phyloP scores from a whole-genome alignment of 2,329 filamentous ascomycete species.

The Dothistroma pini region DNA sequence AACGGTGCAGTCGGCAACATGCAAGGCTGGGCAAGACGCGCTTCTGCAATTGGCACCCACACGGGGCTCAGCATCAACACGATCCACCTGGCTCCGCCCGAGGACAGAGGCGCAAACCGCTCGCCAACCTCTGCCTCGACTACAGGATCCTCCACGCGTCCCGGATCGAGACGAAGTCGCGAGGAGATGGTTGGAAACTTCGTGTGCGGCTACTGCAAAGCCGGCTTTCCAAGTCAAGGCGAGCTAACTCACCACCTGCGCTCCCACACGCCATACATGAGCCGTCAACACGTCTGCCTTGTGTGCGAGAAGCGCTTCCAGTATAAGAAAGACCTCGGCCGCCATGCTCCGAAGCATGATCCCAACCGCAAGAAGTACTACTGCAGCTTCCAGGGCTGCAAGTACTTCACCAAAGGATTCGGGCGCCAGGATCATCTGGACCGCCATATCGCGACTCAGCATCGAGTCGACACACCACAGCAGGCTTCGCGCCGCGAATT shows the following conservation, averaged over 20 bases:
- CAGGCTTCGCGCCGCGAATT: slow-evolving; percentile 3
- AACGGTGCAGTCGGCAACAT: slow-evolving; percentile 6
- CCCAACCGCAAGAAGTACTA: slow-evolving; percentile 20
- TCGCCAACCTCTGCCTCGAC: slow-evolving; percentile 24
- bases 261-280: slow-evolving; percentile 20
- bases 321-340: slow-evolving; percentile 20
- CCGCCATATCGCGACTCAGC: slow-evolving; percentile 19
- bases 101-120: slow-evolving; percentile 6
- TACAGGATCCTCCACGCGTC: slow-evolving; percentile 15
- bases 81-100: slow-evolving; percentile 13
- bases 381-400: slow-evolving; percentile 19
- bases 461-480: slow-evolving; percentile 18
- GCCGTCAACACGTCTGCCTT: slow-evolving; percentile 20
- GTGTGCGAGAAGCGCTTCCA: slow-evolving; percentile 24
- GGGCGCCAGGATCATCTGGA: slow-evolving; percentile 24
- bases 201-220: slow-evolving; percentile 18
- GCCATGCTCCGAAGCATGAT: slow-evolving; percentile 23
- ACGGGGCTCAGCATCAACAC: slow-evolving; percentile 15
- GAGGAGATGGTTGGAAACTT: slow-evolving; percentile 17
- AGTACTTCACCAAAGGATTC: slow-evolving; percentile 22
- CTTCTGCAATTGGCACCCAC: slow-evolving; percentile 13
- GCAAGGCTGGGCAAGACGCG: slow-evolving; percentile 17
- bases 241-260: slow-evolving; percentile 24
- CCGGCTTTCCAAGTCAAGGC: slow-evolving; percentile 18
- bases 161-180: slow-evolving; percentile 10